These are phyloP conservation scores for Candida manassasensis DNA, from an alignment of 805 yeast species.

Conservation along the genomic window DNA sequence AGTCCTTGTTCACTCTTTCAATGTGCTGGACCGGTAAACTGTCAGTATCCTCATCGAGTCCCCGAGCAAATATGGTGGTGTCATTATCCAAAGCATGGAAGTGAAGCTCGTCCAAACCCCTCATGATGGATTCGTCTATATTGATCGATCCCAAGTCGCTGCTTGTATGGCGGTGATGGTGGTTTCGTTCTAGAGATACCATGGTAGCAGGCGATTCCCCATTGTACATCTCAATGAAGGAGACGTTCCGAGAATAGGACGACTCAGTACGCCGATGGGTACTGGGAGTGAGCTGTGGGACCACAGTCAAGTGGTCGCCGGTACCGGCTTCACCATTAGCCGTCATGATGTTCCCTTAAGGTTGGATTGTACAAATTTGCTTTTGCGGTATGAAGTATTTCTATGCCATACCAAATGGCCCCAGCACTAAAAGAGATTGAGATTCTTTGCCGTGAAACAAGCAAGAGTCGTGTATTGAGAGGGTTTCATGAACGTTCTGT, in stretches of 20 bases:
- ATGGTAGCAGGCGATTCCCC: neutral
- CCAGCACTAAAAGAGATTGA: no score
- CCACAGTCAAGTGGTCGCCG: slow-evolving; percentile 1
- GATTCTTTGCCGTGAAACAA: no score
- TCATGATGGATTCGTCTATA: slow-evolving; percentile 3
- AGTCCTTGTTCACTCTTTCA: neutral
- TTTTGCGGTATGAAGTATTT: no score
- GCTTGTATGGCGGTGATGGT: slow-evolving; percentile 3
- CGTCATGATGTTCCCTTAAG: no score
- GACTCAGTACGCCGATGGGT: slow-evolving; percentile 25
- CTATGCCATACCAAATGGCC: no score
- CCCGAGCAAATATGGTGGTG: slow-evolving; percentile 3
- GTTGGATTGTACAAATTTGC: no score
- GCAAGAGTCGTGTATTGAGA: no score
- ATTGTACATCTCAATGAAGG: slow-evolving; percentile 34
- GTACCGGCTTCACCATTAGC: neutral
- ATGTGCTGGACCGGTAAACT: neutral
- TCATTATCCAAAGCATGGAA: slow-evolving; percentile 6
- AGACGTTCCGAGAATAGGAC: slow-evolving; percentile 30
- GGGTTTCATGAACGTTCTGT: no score
- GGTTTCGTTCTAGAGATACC: slow-evolving; percentile 8
- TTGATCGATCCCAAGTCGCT: neutral
- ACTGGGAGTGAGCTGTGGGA: neutral
- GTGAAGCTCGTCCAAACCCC: slow-evolving; percentile 7
- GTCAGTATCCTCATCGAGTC: neutral